Evolutionary conservation across 164 flowering plant species (phyloP).

Genomic region (Piper longum): DNA sequence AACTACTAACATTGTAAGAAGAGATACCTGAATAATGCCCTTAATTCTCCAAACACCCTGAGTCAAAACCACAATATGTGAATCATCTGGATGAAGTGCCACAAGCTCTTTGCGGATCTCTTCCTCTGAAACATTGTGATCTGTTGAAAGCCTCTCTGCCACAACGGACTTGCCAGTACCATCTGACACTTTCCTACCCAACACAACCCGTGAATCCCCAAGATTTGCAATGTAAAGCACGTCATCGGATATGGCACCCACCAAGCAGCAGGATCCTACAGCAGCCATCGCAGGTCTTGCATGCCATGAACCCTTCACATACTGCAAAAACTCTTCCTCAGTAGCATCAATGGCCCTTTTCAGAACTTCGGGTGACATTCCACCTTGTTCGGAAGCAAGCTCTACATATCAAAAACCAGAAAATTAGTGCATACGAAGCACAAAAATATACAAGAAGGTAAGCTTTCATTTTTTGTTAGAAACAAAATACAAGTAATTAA

Average conservation of each 20-base stretch:
- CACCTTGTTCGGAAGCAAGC: slow-evolving; percentile 37
- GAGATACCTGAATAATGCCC: slow-evolving; percentile 71
- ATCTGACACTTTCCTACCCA: slow-evolving; percentile 23
- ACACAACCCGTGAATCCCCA: slow-evolving; percentile 76
- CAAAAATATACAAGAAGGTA: too few species aligned
- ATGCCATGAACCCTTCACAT: slow-evolving; percentile 28
- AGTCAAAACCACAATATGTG: slow-evolving; percentile 42
- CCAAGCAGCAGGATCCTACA: slow-evolving; percentile 69
- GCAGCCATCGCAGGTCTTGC: slow-evolving; percentile 48
- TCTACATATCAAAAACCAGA: slow-evolving; percentile 17
- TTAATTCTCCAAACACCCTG: slow-evolving; percentile 75
- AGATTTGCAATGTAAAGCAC: slow-evolving; percentile 51
- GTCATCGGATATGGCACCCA: slow-evolving; percentile 58
- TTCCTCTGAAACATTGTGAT: slow-evolving; percentile 62
- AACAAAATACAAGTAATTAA: too few species aligned
- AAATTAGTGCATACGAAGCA: not conserved
- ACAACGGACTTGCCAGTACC: slow-evolving; percentile 31
- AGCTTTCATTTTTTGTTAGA: too few species aligned
- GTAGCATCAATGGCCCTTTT: slow-evolving; percentile 54
- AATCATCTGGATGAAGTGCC: slow-evolving; percentile 57
- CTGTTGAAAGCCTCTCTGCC: slow-evolving; percentile 56
- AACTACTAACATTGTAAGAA: not conserved
- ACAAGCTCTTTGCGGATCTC: slow-evolving; percentile 60
- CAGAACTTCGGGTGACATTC: slow-evolving; percentile 42
- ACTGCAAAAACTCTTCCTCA: slow-evolving; percentile 56